These are phyloP conservation scores for Acarospora socialis DNA, from an alignment of 2,329 filamentous ascomycete species.

Conservation along the genomic window DNA sequence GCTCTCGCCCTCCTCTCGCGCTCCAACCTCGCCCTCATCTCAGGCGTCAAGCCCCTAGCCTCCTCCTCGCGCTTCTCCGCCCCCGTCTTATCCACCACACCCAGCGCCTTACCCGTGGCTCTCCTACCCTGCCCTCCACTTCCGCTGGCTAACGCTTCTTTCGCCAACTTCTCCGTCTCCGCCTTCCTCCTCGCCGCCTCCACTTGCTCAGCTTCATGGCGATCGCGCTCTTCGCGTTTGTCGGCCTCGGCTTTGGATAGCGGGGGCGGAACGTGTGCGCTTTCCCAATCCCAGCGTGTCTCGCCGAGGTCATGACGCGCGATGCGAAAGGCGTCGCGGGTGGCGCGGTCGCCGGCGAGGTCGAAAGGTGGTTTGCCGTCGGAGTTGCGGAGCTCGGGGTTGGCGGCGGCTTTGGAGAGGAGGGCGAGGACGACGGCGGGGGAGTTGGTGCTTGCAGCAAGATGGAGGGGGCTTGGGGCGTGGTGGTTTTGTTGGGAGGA, in stretches of 20 bases:
- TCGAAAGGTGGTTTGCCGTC: slow-evolving; percentile 83
- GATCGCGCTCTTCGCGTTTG: slow-evolving; percentile 55
- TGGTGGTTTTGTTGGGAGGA: slow-evolving; percentile 58
- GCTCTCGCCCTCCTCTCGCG: slow-evolving; percentile 80
- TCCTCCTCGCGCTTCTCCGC: slow-evolving; percentile 76
- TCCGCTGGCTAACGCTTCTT: slow-evolving; percentile 39
- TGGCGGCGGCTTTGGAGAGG: slow-evolving; percentile 56
- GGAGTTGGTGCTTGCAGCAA: slow-evolving; percentile 70
- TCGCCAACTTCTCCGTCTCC: slow-evolving; percentile 58
- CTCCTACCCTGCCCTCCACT: slow-evolving; percentile 33
- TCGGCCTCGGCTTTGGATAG: slow-evolving; percentile 58
- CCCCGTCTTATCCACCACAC: slow-evolving; percentile 53
- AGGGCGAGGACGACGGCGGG: slow-evolving; percentile 64
- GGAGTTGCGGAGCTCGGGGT: slow-evolving; percentile 54
- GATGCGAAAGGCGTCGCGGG: slow-evolving; percentile 81
- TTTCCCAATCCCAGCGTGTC: slow-evolving; percentile 61
- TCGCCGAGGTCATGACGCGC: slow-evolving; percentile 74
- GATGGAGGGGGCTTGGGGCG: slow-evolving; percentile 68
- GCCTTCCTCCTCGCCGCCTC: slow-evolving; percentile 56
- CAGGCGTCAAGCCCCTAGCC: slow-evolving; percentile 66
- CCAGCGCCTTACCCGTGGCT: slow-evolving; percentile 40
- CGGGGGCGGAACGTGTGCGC: slow-evolving; percentile 54
- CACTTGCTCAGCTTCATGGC: slow-evolving; percentile 50
- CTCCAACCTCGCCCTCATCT: slow-evolving; percentile 73
- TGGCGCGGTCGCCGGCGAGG: slow-evolving; percentile 69